Percentiles rank a stretch among this genome's conserved stretches.
These are phyloP conservation scores for Phytopythium oedochilum DNA, from an alignment of 352 stramenopile genomes.

Conservation along the genomic window DNA sequence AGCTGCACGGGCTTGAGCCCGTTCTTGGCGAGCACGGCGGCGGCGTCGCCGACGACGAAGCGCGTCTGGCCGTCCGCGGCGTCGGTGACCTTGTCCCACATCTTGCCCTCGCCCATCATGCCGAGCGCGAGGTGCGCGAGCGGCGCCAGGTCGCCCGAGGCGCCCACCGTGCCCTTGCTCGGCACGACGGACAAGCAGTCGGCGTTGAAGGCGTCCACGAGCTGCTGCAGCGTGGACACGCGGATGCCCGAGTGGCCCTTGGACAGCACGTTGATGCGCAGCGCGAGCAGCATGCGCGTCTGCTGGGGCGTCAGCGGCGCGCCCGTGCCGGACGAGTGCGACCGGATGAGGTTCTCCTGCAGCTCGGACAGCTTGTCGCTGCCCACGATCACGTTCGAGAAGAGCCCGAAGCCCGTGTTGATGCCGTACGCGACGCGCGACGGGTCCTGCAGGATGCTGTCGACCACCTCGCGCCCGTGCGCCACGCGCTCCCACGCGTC, in stretches of 20 bases:
- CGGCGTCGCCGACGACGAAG: constrained; percentile 53
- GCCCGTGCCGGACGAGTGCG: constrained; percentile 77
- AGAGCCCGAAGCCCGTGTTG: constrained; percentile 91
- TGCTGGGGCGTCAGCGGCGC: constrained; percentile 64
- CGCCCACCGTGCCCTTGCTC: constrained; percentile 82
- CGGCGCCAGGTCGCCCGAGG: constrained; percentile 83
- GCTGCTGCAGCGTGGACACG: constrained; percentile 69
- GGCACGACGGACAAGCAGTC: constrained; percentile 85
- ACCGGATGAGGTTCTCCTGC: constrained; percentile 84
- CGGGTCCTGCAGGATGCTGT: constrained; percentile 83
- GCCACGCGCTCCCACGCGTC: constrained; percentile 77
- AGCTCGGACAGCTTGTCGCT: constrained; percentile 81
- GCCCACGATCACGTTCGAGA: constrained; percentile 88
- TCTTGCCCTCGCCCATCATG: constrained; percentile 87
- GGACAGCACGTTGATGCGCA: constrained; percentile 87
- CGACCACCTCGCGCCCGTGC: constrained; percentile 68
- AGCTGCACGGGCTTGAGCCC: constrained; percentile 71
- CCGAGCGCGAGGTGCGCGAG: constrained; percentile 84
- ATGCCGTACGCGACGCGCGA: constrained; percentile 86
- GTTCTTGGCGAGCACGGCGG: constrained; percentile 66
- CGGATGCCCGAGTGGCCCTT: constrained; percentile 87
- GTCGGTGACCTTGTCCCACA: constrained; percentile 74
- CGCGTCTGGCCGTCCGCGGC: constrained; percentile 19
- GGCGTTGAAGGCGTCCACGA: constrained; percentile 82
- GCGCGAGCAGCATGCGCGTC: constrained; percentile 83